Conservation (phyloP, 1,284 basidiomycete genomes). For the Cerrena zonata region DNA sequence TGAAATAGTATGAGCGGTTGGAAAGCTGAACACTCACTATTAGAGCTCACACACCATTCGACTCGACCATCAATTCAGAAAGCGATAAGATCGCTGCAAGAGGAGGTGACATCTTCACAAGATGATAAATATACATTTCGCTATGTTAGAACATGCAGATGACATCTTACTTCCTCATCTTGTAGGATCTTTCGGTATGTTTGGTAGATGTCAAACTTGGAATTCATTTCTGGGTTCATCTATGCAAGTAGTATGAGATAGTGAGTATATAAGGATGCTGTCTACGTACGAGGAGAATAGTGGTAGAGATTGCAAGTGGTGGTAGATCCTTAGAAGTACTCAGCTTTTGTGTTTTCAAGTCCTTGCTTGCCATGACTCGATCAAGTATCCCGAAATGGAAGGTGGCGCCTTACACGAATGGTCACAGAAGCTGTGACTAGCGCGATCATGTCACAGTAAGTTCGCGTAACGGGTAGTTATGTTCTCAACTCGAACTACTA, state of each 20-base stretch:
- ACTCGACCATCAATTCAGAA: conserved; percentile 70
- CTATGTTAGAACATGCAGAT: not conserved
- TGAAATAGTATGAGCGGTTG: conserved; percentile 16
- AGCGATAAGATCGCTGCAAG: conserved; percentile 82
- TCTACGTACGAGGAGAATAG: too few species aligned
- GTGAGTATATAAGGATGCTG: too few species aligned
- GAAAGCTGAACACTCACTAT: conserved; percentile 8
- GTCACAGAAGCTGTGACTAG: too few species aligned
- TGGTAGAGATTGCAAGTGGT: too few species aligned
- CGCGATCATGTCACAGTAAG: too few species aligned
- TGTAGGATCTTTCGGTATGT: conserved; percentile 52
- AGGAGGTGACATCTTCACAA: conserved; percentile 71
- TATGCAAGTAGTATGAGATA: too few species aligned
- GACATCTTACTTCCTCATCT: conserved; percentile 49
- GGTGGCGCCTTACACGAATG: too few species aligned
- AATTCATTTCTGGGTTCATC: not conserved
- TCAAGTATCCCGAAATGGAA: not conserved
- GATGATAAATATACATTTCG: conserved; percentile 1
- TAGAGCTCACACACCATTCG: conserved; percentile 48
- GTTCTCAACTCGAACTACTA: too few species aligned
- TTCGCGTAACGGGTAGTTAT: too few species aligned
- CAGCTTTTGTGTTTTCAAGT: too few species aligned
- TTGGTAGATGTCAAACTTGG: conserved; percentile 48
- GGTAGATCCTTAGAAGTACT: not conserved
- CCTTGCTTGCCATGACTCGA: not conserved